Evolutionary conservation across 2,329 filamentous ascomycete species (phyloP).

Genomic region (Microdochium trichocladiopsis): DNA sequence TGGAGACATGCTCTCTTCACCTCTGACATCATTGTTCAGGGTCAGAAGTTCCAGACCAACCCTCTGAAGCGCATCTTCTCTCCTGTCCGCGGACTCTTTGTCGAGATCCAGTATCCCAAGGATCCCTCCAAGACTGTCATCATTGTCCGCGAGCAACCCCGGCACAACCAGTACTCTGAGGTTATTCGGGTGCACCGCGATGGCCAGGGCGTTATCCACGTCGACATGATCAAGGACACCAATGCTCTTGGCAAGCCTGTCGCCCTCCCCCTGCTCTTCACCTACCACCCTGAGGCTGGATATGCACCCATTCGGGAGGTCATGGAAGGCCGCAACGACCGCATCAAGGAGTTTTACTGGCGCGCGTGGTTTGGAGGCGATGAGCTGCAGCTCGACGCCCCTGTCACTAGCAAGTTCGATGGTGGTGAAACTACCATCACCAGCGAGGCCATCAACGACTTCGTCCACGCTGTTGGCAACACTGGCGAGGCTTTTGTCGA

Average conservation of each 20-base stretch:
- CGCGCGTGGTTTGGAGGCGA: conserved; percentile 93
- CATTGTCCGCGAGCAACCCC: conserved; percentile 77
- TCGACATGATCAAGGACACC: conserved; percentile 90
- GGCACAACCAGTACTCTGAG: conserved; percentile 79
- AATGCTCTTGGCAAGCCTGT: conserved; percentile 78
- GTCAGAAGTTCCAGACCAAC: conserved; percentile 95
- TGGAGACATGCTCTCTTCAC: conserved; percentile 95
- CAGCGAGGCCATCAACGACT: conserved; percentile 91
- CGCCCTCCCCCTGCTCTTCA: conserved; percentile 81
- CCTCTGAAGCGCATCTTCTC: conserved; percentile 88
- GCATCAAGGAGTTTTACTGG: conserved; percentile 99
- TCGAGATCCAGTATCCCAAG: conserved; percentile 79
- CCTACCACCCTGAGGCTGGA: conserved; percentile 88
- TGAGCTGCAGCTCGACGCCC: conserved; percentile 71
- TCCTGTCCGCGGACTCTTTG: conserved; percentile 76
- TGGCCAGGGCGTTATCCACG: conserved; percentile 70
- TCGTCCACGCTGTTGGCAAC: conserved; percentile 98
- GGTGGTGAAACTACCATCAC: conserved; percentile 85
- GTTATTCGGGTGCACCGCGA: conserved; percentile 79
- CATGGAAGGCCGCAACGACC: conserved; percentile 92
- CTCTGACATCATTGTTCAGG: conserved; percentile 89
- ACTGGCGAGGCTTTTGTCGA: conserved; percentile 97
- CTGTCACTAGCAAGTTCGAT: conserved; percentile 82
- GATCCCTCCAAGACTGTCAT: conserved; percentile 80
- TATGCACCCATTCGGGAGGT: conserved; percentile 97